Base-by-base conservation (phyloP, 2,329 filamentous ascomycete genomes). In the Fusarium udum region DNA sequence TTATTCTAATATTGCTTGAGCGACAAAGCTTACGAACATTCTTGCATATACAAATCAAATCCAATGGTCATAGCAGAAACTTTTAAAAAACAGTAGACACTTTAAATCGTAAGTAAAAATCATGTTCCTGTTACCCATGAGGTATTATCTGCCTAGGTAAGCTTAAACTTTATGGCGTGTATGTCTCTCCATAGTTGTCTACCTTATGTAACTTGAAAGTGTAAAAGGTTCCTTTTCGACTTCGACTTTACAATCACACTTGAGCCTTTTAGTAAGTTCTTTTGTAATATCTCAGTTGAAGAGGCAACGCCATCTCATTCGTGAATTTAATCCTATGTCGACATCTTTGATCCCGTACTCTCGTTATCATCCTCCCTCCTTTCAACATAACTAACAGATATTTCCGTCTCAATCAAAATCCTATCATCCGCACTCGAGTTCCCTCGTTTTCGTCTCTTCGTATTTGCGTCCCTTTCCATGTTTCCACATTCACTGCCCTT, bases 341-440 rank as follows among this genome's bases (percentile, higher is more conserved):
- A 31, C 24, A 34, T 8, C 16, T 10, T 31, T 24, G 9, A 28
- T 36, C 28, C n/a, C 4, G n/a, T 58, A 7, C 31, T 52, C 2
- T 57, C 64, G 28, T 37, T 6, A 9, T 64, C 34, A 32, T 62
- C 26, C 6, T 53, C 34, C 26, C 40, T 64, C 28, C 59, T 43
- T n/a, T 69, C 65, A 20, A 69, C 20, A 43, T 16, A 69, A 24
- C 15, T 49, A 3, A 69, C 59, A 1, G 52, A 64, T 69, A 69
- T 65, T 36, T 39, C 65, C 18, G 31, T 39, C 39, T 40, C 43
- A 1, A 51, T 48, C 7, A 59, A 18, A 15, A 43, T 57, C 8
- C 60, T 48, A 32, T 65, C 65, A 6, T 69, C 65, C 3, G 46
- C 46, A 2, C 18, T 24, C 8, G 53, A n/a, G 2, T 36, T n/a